Percentiles rank a stretch among this genome's conserved stretches.
phyloP scores from a whole-genome alignment of 148 eudicot genomes.

The Cornus kousa region DNA sequence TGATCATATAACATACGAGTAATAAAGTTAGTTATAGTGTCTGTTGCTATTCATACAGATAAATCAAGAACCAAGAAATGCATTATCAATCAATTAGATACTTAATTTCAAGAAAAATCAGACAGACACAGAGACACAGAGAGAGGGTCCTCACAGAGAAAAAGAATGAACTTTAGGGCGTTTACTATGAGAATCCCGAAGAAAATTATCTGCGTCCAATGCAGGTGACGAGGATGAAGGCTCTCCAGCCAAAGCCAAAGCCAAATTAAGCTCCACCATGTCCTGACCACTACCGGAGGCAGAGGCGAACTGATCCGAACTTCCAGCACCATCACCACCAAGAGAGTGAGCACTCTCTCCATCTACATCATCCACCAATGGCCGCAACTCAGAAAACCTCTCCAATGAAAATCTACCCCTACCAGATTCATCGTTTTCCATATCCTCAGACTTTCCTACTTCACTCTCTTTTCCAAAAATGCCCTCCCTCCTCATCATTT shows the following conservation, averaged over 20 bases:
- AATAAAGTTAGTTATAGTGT: too few species aligned
- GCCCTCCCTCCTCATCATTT: constrained; percentile 23
- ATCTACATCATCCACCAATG: constrained; percentile 20
- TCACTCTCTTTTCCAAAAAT: constrained; percentile 18
- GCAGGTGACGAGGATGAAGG: constrained; percentile 22
- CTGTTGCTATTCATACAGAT: too few species aligned
- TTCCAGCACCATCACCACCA: constrained; percentile 26
- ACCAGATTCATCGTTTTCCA: background rate
- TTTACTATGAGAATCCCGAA: constrained; percentile 56
- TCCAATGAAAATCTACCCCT: constrained; percentile 27
- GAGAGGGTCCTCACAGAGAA: constrained; percentile 30
- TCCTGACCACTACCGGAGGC: constrained; percentile 17
- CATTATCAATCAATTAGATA: background rate
- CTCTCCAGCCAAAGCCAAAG: constrained; percentile 38
- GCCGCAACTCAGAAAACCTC: background rate
- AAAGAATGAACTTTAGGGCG: constrained; percentile 62
- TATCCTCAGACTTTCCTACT: constrained; percentile 15
- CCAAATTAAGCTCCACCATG: constrained; percentile 31
- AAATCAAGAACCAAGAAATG: background rate
- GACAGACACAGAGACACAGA: too few species aligned
- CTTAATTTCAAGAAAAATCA: too few species aligned
- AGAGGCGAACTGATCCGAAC: constrained; percentile 17
- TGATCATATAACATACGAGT: too few species aligned
- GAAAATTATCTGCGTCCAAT: constrained; percentile 20
- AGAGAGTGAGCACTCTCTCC: constrained; percentile 26